Evolutionary conservation across 2,329 filamentous ascomycete genomes (phyloP), one percentile per base, ranked within the genome.

Genomic region (Xylariaceae sp.): DNA sequence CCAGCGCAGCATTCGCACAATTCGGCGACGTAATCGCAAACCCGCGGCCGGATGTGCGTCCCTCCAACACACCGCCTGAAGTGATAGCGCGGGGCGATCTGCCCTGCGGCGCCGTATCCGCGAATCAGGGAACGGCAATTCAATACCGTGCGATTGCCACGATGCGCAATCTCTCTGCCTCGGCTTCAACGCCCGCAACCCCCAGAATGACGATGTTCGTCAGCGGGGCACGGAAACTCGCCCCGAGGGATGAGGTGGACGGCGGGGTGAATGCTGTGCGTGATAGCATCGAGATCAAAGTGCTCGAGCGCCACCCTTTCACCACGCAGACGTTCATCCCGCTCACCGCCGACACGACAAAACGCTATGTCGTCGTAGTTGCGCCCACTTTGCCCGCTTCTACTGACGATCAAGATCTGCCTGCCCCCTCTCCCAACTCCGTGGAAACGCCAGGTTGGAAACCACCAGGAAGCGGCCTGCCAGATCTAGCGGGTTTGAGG

Each of bases 271-370:
- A 58, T 54, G 53, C 18, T 53, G 61, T 31, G 56, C 56, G 39
- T 59, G 62, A 40, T 1, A 54, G 80, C 4, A 89, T 96, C 66
- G 75, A 81, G 42, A 79, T 97, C 48, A 72, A 73, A 17, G 82
- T 96, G 51, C 81, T 97, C 31, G 94, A 99, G 70, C 80, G 94
- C 38, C 94, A 99, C 71, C 93, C 94, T 0, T 97, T 86, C 71
- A 97, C 94, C 1, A 89, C 89, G 1, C 94, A 99, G 74, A 96
- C 91, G 0, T 97, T 99, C 70, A 80, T 89, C 41, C 94, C 94
- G 0, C 75, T 97, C 46, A 52, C 54, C 34, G 81, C 72, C 11
- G 72, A 73, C n/a, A 65, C 67, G 43, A 61, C 69, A 11, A 63
- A 76, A 11, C 72, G 76, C 18, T 97, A 93, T 69, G 80, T 99